phyloP scores from a whole-genome alignment of 75 land plant genomes.

The Adiantum capillusveneris region DNA sequence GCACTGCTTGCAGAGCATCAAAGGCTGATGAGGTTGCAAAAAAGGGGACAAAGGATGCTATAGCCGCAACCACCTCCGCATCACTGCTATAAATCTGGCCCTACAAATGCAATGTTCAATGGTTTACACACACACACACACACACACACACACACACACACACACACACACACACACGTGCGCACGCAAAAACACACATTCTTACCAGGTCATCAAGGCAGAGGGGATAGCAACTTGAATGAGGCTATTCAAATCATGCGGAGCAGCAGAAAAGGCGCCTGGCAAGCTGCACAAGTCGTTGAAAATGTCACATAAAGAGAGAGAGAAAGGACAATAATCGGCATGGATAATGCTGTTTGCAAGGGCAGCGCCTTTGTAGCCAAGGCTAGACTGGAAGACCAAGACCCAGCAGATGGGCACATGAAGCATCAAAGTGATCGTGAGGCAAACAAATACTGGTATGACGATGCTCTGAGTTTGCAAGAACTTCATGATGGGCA shows the following conservation, averaged over 20 bases:
- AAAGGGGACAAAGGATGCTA: no score
- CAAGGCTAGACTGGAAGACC: constrained; percentile 41
- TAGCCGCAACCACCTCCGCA: no score
- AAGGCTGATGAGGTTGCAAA: no score
- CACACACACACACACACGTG: no score
- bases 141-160: no score
- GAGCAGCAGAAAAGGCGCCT: constrained; percentile 35
- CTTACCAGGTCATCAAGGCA: constrained; percentile 82
- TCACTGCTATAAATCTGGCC: no score
- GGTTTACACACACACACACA: no score
- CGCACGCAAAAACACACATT: no score
- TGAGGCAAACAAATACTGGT: constrained; percentile 29
- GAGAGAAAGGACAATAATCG: constrained; percentile 46
- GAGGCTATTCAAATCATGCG: constrained; percentile 35
- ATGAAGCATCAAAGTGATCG: constrained; percentile 26
- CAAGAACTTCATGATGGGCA: constrained; percentile 40
- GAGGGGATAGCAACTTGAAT: constrained; percentile 67
- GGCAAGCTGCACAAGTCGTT: constrained; percentile 8
- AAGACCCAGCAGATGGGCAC: constrained; percentile 46
- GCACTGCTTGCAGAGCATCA: no score
- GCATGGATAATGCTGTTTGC: constrained; percentile 47
- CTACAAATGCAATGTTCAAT: no score
- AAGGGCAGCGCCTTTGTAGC: constrained; percentile 45
- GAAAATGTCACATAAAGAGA: constrained; percentile 47
- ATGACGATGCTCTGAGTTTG: constrained; percentile 45